Conservation (phyloP, 345 rosid genomes). For the Gossypium bickii region DNA sequence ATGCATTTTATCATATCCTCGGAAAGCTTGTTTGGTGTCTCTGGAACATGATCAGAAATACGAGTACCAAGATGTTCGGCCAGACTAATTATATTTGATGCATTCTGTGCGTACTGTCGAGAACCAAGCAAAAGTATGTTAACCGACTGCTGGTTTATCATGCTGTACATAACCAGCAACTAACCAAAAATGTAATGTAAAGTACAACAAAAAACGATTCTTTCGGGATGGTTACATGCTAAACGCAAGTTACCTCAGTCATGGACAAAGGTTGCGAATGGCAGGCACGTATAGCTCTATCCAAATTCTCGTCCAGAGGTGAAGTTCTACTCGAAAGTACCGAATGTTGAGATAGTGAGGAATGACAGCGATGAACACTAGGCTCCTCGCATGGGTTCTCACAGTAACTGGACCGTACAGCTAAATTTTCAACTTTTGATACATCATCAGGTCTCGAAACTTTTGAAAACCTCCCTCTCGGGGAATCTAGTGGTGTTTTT, state of each 20-base stretch:
- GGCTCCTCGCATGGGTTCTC: conserved; percentile 34
- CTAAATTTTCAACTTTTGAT: conserved; percentile 37
- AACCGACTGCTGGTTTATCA: background rate
- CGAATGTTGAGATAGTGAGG: conserved; percentile 69
- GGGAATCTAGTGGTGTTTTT: conserved; percentile 43
- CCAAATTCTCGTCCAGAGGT: conserved; percentile 52
- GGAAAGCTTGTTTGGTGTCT: conserved; percentile 85
- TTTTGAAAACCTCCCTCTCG: conserved; percentile 35
- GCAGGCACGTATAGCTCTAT: conserved; percentile 58
- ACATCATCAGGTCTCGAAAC: conserved; percentile 37
- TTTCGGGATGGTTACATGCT: background rate
- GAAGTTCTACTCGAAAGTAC: conserved; percentile 43
- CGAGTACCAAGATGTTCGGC: conserved; percentile 94
- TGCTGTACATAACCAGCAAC: background rate
- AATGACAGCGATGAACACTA: conserved; percentile 68
- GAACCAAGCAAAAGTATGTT: conserved; percentile 11
- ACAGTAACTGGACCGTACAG: conserved; percentile 32
- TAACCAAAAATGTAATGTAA: background rate
- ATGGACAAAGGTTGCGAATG: conserved; percentile 81
- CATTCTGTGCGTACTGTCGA: conserved; percentile 65
- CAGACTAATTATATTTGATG: conserved; percentile 69
- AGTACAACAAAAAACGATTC: background rate
- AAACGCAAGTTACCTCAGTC: conserved; percentile 54
- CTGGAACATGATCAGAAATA: conserved; percentile 85
- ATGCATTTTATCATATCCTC: conserved; percentile 95